Conservation (phyloP, 768 basidiomycete species). For the Collybia sp. region DNA sequence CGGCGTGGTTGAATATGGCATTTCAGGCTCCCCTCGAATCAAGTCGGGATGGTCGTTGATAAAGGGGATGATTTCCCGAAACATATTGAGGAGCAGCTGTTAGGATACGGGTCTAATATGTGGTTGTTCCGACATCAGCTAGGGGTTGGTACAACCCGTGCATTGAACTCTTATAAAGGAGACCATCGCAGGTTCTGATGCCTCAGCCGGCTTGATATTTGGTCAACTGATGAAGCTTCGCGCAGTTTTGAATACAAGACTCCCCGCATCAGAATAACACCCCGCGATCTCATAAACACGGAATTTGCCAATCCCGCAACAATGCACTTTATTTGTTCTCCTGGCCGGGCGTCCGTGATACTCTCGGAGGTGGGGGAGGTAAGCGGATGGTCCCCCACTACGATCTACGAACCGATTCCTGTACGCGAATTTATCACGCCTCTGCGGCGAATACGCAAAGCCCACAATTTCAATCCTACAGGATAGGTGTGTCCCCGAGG, state of each 20-base stretch:
- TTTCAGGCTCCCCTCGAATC: slow-evolving; percentile 56
- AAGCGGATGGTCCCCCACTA: slow-evolving; percentile 56
- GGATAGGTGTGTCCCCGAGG: slow-evolving; percentile 77
- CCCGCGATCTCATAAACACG: slow-evolving; percentile 58
- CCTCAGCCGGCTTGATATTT: neutral
- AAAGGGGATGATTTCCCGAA: slow-evolving; percentile 72
- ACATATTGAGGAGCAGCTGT: slow-evolving; percentile 47
- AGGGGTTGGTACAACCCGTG: slow-evolving; percentile 58
- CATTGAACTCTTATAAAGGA: slow-evolving; percentile 70
- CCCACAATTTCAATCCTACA: slow-evolving; percentile 19
- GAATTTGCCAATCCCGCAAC: slow-evolving; percentile 43
- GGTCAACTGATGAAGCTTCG: neutral
- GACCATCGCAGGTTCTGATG: slow-evolving; percentile 44
- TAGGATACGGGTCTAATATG: slow-evolving; percentile 65
- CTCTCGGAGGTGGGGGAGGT: slow-evolving; percentile 55
- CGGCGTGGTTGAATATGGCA: too few relatives aligned
- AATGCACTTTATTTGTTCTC: slow-evolving; percentile 86
- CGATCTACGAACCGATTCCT: slow-evolving; percentile 86
- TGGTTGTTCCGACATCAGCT: slow-evolving; percentile 71
- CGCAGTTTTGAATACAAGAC: slow-evolving; percentile 76
- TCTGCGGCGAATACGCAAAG: too few relatives aligned
- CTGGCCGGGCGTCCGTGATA: slow-evolving; percentile 61
- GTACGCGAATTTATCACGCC: slow-evolving; percentile 25
- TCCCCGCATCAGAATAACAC: slow-evolving; percentile 64
- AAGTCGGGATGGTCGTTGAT: slow-evolving; percentile 83